phyloP scores from a whole-genome alignment of 2,329 filamentous ascomycete species.

The Exophiala alcalophila region DNA sequence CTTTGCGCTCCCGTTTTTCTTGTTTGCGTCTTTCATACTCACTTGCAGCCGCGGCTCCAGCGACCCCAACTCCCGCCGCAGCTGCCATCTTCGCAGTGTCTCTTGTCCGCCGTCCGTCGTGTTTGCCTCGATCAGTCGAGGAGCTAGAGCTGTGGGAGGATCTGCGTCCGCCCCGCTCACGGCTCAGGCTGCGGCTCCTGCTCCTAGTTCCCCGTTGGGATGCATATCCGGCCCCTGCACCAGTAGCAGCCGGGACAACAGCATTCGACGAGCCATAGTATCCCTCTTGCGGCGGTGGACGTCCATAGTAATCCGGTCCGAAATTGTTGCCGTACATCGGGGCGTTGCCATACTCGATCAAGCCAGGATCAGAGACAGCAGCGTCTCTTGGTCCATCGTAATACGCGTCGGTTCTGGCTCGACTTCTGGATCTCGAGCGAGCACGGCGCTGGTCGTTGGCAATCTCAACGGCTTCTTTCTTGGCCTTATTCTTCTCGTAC shows the following conservation, averaged over 20 bases:
- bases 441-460: constrained; percentile 31
- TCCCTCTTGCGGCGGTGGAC: constrained; percentile 38
- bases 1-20: constrained; percentile 54
- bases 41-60: constrained; percentile 57
- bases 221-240: constrained; percentile 33
- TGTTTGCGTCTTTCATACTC: constrained; percentile 57
- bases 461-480: constrained; percentile 46
- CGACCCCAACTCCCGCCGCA: constrained; percentile 56
- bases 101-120: constrained; percentile 39
- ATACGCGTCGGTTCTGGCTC: constrained; percentile 39
- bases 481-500: constrained; percentile 62
- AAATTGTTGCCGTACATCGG: constrained; percentile 58
- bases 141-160: constrained; percentile 35
- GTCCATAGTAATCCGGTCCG: constrained; percentile 46
- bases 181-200: constrained; percentile 47
- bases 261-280: constrained; percentile 41
- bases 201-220: constrained; percentile 39
- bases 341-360: constrained; percentile 64
- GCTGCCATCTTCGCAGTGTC: constrained; percentile 54
- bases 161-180: constrained; percentile 35
- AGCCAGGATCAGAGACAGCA: constrained; percentile 48
- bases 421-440: constrained; percentile 47
- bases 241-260: constrained; percentile 40
- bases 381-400: constrained; percentile 42
- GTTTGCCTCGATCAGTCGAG: constrained; percentile 37